These are phyloP conservation scores for Candida ascalaphidarum DNA, from an alignment of 805 yeast species.

Conservation along the genomic window DNA sequence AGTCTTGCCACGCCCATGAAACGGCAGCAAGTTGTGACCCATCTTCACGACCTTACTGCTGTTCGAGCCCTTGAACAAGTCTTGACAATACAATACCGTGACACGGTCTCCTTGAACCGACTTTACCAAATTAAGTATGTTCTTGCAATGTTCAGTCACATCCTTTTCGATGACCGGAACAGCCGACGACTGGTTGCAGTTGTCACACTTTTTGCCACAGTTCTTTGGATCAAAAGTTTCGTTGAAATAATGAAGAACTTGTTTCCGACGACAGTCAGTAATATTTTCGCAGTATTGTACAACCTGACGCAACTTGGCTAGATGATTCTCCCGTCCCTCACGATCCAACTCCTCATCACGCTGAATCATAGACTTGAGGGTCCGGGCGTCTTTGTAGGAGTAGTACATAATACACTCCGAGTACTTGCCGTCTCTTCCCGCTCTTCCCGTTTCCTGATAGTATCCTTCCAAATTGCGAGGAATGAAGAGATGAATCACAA, in stretches of 20 bases:
- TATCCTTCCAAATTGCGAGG: slow-evolving; percentile 93
- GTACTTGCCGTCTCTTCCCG: slow-evolving; percentile 87
- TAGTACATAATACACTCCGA: slow-evolving; percentile 82
- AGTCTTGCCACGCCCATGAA: slow-evolving; percentile 63
- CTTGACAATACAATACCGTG: slow-evolving; percentile 76
- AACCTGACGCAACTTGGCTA: slow-evolving; percentile 71
- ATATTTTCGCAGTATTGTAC: slow-evolving; percentile 86
- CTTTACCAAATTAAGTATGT: slow-evolving; percentile 52
- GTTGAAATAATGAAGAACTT: slow-evolving; percentile 84
- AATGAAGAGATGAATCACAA: slow-evolving; percentile 78
- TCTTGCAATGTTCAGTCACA: slow-evolving; percentile 55
- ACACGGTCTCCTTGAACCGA: slow-evolving; percentile 50
- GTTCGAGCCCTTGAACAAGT: slow-evolving; percentile 69
- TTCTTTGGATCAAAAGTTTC: slow-evolving; percentile 61
- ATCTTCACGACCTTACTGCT: slow-evolving; percentile 49
- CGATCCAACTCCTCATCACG: slow-evolving; percentile 61
- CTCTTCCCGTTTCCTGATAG: slow-evolving; percentile 97
- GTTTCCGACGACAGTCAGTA: slow-evolving; percentile 83
- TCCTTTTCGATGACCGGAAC: slow-evolving; percentile 45
- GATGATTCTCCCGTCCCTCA: slow-evolving; percentile 65
- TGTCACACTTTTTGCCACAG: slow-evolving; percentile 78
- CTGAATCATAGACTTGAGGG: slow-evolving; percentile 68
- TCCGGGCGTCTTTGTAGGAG: slow-evolving; percentile 70
- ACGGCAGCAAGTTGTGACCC: slow-evolving; percentile 53
- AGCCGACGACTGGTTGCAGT: slow-evolving; percentile 46